Evolutionary conservation across 1,284 basidiomycete species (phyloP).

Genomic region (Gymnopus androsaceus): DNA sequence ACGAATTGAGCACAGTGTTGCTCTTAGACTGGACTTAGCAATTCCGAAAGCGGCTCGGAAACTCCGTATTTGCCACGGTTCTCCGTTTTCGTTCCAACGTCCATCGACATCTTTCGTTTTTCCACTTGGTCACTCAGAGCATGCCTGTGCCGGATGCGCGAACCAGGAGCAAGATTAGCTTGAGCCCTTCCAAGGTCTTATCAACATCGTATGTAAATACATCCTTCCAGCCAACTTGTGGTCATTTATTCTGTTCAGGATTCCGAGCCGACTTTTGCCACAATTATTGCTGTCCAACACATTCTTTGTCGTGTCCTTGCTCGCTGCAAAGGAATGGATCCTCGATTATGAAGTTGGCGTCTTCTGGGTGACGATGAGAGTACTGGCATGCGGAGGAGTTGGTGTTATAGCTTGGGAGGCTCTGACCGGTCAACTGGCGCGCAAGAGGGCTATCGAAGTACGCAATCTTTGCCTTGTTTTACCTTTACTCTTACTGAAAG

Average conservation of each 20-base stretch:
- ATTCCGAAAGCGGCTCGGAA: no score
- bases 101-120: not conserved
- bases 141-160: slow-evolving; percentile 72
- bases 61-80: not conserved
- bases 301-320: slow-evolving; percentile 61
- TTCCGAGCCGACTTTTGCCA: slow-evolving; percentile 52
- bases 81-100: not conserved
- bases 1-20: no score
- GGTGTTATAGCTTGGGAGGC: slow-evolving; percentile 61
- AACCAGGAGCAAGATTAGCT: slow-evolving; percentile 65
- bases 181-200: slow-evolving; percentile 55
- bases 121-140: slow-evolving; percentile 21
- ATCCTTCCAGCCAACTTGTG: not conserved
- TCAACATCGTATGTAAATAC: slow-evolving; percentile 52
- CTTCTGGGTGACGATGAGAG: slow-evolving; percentile 72
- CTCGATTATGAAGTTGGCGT: slow-evolving; percentile 65
- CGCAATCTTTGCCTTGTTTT: slow-evolving; percentile 19
- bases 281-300: slow-evolving; percentile 60
- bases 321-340: slow-evolving; percentile 65
- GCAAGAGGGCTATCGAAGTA: slow-evolving; percentile 61
- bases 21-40: no score
- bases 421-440: slow-evolving; percentile 51
- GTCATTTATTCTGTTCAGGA: slow-evolving; percentile 30
- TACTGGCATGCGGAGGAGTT: slow-evolving; percentile 65
- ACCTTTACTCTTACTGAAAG: not conserved